These are phyloP conservation scores for Epichloe sp. DNA, from an alignment of 2,329 filamentous ascomycete genomes.

Conservation along the genomic window DNA sequence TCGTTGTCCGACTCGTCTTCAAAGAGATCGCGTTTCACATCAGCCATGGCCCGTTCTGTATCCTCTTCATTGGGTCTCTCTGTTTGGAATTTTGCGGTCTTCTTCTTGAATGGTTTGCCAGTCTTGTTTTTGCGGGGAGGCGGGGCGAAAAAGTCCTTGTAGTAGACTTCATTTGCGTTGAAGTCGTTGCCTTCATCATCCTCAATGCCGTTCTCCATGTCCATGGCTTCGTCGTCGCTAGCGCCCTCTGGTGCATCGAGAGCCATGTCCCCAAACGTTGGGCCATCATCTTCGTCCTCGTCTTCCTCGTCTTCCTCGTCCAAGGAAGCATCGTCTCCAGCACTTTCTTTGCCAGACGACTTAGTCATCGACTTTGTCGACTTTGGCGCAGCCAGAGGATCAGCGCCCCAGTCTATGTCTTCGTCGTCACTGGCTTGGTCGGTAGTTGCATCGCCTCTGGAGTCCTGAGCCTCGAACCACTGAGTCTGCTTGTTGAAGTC, in stretches of 20 bases:
- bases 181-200: constrained; percentile 45
- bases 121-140: constrained; percentile 57
- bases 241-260: constrained; percentile 60
- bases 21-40: constrained; percentile 82
- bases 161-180: constrained; percentile 82
- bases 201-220: constrained; percentile 26
- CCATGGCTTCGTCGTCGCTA: constrained; percentile 48
- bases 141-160: constrained; percentile 87
- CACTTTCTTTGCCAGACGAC: constrained; percentile 19
- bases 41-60: constrained; percentile 69
- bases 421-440: constrained; percentile 71
- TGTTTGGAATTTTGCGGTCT: constrained; percentile 27
- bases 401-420: constrained; percentile 73
- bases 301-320: constrained; percentile 44
- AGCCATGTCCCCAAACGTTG: constrained; percentile 71
- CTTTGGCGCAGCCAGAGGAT: constrained; percentile 45
- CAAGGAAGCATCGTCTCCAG: constrained; percentile 10
- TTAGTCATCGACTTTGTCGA: constrained; percentile 15
- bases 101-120: constrained; percentile 25
- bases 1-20: constrained; percentile 58
- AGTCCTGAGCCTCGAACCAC: constrained; percentile 76
- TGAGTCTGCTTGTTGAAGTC: constrained; percentile 93
- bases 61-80: constrained; percentile 46
- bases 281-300: constrained; percentile 61
- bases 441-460: constrained; percentile 59